Conservation (phyloP, 2,329 filamentous ascomycete species). For the Neurospora crassa region DNA sequence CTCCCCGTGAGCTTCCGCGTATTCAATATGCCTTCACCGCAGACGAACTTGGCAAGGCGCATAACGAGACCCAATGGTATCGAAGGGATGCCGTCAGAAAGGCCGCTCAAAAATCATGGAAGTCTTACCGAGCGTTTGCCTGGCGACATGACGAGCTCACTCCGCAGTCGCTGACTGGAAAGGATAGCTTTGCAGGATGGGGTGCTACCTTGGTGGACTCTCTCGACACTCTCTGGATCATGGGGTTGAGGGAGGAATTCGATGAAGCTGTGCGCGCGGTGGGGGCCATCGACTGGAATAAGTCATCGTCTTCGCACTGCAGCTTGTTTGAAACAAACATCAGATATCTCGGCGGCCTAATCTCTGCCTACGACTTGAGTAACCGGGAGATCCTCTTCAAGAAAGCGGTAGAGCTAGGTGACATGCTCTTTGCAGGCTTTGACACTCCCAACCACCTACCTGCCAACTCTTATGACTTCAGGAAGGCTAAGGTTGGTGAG, state of each 20-base stretch:
- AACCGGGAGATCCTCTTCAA: constrained; percentile 34
- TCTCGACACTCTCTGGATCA: constrained; percentile 50
- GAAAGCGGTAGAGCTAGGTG: constrained; percentile 43
- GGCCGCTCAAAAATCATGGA: constrained; percentile 37
- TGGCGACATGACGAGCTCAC: constrained; percentile 48
- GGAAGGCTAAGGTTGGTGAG: constrained; percentile 27
- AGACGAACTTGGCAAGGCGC: constrained; percentile 28
- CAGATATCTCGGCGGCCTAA: constrained; percentile 41
- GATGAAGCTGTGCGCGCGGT: constrained; percentile 37
- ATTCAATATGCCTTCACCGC: constrained; percentile 33
- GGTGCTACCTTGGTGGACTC: constrained; percentile 50
- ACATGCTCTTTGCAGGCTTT: constrained; percentile 43
- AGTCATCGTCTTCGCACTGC: constrained; percentile 34
- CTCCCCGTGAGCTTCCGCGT: constrained; percentile 24
- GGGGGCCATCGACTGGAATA: constrained; percentile 46
- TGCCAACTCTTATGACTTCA: constrained; percentile 35
- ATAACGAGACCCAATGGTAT: constrained; percentile 23
- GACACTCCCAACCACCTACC: constrained; percentile 46
- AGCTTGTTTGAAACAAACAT: constrained; percentile 57
- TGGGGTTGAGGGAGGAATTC: constrained; percentile 49
- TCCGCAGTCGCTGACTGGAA: constrained; percentile 37
- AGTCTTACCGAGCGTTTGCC: constrained; percentile 42
- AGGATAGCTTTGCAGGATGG: constrained; percentile 43
- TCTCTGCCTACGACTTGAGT: constrained; percentile 43
- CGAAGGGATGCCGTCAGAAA: constrained; percentile 29